phyloP scores from a whole-genome alignment of 2,329 filamentous ascomycete species.

The Akanthomyces lecanii region DNA sequence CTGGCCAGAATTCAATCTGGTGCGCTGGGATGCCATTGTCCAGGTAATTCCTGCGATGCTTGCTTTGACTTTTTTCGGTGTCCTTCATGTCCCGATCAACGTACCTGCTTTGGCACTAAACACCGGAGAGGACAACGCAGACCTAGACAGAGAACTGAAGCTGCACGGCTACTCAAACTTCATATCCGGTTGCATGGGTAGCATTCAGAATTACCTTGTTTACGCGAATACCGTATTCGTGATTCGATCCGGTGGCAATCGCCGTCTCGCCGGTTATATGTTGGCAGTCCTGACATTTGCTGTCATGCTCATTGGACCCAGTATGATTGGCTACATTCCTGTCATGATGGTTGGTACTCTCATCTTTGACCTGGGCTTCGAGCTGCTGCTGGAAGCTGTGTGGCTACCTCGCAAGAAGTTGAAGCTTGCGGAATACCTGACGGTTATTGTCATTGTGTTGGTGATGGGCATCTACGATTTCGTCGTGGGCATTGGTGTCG shows the following conservation, averaged over 20 bases:
- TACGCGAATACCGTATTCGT: constrained; percentile 98
- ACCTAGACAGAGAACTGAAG: constrained; percentile 86
- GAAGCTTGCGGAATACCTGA: constrained; percentile 81
- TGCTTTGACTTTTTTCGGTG: constrained; percentile 93
- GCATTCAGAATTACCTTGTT: constrained; percentile 94
- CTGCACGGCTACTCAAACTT: constrained; percentile 93
- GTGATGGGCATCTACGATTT: constrained; percentile 98
- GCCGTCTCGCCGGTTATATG: constrained; percentile 78
- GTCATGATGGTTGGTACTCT: constrained; percentile 95
- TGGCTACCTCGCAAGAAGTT: constrained; percentile 86
- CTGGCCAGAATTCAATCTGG: constrained; percentile 65
- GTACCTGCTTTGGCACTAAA: constrained; percentile 89
- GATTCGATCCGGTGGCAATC: constrained; percentile 86
- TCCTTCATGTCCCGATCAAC: constrained; percentile 96
- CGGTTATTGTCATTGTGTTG: constrained; percentile 82
- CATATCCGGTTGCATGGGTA: constrained; percentile 78
- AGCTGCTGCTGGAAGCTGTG: constrained; percentile 82
- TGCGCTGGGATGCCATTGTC: constrained; percentile 79
- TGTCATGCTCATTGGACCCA: constrained; percentile 80
- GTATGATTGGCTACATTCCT: constrained; percentile 88
- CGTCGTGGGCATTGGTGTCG: constrained; percentile 86
- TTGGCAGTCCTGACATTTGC: constrained; percentile 75
- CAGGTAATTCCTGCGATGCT: constrained; percentile 92
- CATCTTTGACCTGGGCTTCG: constrained; percentile 92
- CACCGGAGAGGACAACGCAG: constrained; percentile 85